Conservation (phyloP, 345 rosid genomes). For the Citrus reticulata region DNA sequence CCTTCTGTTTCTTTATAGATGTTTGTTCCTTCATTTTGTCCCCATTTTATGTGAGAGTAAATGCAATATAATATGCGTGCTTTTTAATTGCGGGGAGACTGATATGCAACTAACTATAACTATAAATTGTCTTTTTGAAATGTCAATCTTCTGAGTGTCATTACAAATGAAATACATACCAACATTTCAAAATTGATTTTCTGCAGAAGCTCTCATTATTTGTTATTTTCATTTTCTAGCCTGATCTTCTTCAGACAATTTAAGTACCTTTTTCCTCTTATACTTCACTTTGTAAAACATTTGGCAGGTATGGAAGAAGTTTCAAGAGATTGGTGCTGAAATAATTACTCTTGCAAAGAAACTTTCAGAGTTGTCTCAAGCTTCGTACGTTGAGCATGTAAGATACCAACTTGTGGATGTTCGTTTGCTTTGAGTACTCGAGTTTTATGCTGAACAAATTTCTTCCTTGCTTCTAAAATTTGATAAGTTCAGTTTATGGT, state of each 20-base stretch:
- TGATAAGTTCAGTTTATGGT: not conserved
- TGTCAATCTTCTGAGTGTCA: not conserved
- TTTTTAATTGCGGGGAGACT: not conserved
- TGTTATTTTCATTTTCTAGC: not conserved
- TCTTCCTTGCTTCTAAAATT: not conserved
- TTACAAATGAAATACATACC: not conserved
- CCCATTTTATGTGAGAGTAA: not conserved
- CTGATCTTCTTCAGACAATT: not conserved
- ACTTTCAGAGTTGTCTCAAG: conserved; percentile 56
- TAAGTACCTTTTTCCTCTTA: not conserved
- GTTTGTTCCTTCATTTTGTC: not conserved
- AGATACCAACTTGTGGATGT: conserved; percentile 7
- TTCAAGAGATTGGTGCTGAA: conserved; percentile 64
- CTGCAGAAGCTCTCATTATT: not conserved
- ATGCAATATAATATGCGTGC: not conserved
- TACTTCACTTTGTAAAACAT: not conserved
- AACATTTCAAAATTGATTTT: not conserved
- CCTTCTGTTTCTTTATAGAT: not conserved
- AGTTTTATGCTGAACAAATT: not conserved
- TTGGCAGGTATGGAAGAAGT: conserved; percentile 65
- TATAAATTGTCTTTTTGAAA: not conserved
- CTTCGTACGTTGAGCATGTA: conserved; percentile 58
- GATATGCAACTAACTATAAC: not conserved
- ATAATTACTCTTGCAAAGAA: conserved; percentile 63
- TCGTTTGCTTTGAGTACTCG: not conserved